Evolutionary conservation across 345 rosid genomes (phyloP), one percentile per base, ranked within the genome.

Genomic region (Aurinia saxatilis): DNA sequence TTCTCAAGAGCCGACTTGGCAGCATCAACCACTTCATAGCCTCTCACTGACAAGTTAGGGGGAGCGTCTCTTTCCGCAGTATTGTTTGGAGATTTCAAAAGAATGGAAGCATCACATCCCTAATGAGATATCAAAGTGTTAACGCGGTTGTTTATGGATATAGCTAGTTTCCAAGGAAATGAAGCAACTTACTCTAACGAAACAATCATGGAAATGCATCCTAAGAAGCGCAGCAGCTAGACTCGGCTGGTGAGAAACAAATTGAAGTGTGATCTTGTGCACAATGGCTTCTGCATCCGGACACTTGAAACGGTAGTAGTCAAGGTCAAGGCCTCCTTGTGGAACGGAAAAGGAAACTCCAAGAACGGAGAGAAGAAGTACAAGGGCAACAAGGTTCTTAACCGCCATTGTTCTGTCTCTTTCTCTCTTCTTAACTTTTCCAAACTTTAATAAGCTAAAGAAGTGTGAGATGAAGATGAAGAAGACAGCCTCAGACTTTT

Each of bases 31-130:
- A 82, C 80, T 36, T 74, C 74, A 37, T 31, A 82, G 41, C 87
- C 84, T 73, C 82, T 77, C 10, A 82, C 13, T 17, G 73, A 36
- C 35, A 56, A 37, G 74, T 77, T 82, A 3, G 84, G 79, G 12
- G 15, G 0, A 14, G 80, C 80, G 10, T 73, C 71, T 68, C 73
- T 82, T 69, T 82, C 84, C 1, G 84, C 79, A 56, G 70, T 72
- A 0, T 71, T 70, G 9, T 59, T 33, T 14, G 76, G 41, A 16
- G 83, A 77, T 65, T 58, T 75, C 37, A 82, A 19, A 3, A 82
- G 82, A 59, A 82, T 19, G 8, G 86, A 82, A 19, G 60, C 86
- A 46, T 82, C 86, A 68, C 86, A 82, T 53, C 86, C 86, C 86
- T 79, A 16, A 46, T 64, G 37, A 42, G 7, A 19, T 10, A 53